phyloP scores from a whole-genome alignment of 2,329 filamentous ascomycete genomes.

The Pezicula neosporulosa region DNA sequence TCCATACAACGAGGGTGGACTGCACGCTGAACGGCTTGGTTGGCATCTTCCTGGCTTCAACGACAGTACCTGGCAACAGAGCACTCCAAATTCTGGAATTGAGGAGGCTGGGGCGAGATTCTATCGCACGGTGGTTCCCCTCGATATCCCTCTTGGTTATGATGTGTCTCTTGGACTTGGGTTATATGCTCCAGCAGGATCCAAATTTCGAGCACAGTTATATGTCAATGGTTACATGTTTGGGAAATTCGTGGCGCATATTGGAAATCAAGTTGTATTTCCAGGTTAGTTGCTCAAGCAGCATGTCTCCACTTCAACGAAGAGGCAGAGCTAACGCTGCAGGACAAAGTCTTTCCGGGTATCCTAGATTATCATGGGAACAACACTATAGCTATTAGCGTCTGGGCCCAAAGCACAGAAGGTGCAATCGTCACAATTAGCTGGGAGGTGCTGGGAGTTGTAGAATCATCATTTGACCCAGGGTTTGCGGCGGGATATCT shows the following conservation, averaged over 20 bases:
- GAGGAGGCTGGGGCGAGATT: constrained; percentile 50
- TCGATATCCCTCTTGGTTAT: constrained; percentile 46
- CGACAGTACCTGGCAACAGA: constrained; percentile 38
- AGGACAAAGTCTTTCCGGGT: constrained; percentile 47
- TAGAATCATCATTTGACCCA: constrained; percentile 49
- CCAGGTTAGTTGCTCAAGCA: constrained; percentile 30
- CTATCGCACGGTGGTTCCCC: constrained; percentile 49
- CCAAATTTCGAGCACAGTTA: constrained; percentile 48
- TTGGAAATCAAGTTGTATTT: constrained; percentile 58
- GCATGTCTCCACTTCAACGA: neutral
- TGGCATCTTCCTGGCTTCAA: constrained; percentile 56
- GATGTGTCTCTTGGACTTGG: constrained; percentile 56
- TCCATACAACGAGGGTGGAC: constrained; percentile 53
- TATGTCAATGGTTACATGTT: constrained; percentile 67
- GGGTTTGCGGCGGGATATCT: constrained; percentile 44
- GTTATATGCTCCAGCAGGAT: constrained; percentile 40
- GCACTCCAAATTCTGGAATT: constrained; percentile 30
- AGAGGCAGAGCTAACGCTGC: neutral
- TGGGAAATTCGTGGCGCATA: constrained; percentile 54
- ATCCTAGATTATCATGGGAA: constrained; percentile 54
- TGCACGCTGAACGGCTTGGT: constrained; percentile 54
- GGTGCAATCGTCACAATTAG: constrained; percentile 31
- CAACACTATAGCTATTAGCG: constrained; percentile 53
- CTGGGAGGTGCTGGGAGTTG: constrained; percentile 50
- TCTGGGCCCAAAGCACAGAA: constrained; percentile 46